Evolutionary conservation across 2,329 filamentous ascomycete species (phyloP).

Genomic region (Clonostachys sp.): DNA sequence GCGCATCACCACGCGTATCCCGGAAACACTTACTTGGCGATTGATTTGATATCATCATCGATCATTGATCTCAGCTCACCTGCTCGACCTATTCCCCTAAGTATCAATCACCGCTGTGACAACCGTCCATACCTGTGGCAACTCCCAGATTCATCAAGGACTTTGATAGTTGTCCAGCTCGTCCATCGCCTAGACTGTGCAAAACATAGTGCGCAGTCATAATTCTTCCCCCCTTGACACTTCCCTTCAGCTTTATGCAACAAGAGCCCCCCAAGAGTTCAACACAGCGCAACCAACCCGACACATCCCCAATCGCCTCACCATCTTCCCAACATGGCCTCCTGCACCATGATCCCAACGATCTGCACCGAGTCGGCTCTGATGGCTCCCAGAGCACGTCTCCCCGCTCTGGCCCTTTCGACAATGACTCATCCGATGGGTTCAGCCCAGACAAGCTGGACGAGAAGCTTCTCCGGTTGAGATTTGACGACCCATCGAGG

Average conservation of each 20-base stretch:
- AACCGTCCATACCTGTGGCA: too few relatives aligned
- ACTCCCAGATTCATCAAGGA: too few relatives aligned
- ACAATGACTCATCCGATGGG: slow-evolving; percentile 18
- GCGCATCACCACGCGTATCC: too few relatives aligned
- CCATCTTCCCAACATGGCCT: slow-evolving; percentile 53
- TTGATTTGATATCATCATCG: too few relatives aligned
- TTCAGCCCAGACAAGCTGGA: slow-evolving; percentile 39
- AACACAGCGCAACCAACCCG: slow-evolving; percentile 31
- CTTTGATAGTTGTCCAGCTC: too few relatives aligned
- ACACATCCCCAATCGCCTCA: slow-evolving; percentile 22
- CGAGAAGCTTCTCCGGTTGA: slow-evolving; percentile 50
- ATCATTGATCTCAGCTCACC: too few relatives aligned
- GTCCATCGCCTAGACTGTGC: slow-evolving; percentile 41
- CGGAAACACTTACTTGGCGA: too few relatives aligned
- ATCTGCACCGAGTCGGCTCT: slow-evolving; percentile 22
- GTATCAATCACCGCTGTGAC: neutral
- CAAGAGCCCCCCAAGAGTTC: slow-evolving; percentile 46
- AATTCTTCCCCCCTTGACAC: slow-evolving; percentile 18
- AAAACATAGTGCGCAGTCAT: slow-evolving; percentile 44
- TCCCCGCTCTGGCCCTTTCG: slow-evolving; percentile 20
- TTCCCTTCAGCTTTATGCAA: slow-evolving; percentile 58
- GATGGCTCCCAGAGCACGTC: slow-evolving; percentile 27
- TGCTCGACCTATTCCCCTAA: neutral
- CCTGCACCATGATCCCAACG: slow-evolving; percentile 34
- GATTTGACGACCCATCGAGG: slow-evolving; percentile 18